A percentile compares a stretch with the other conserved stretches of the same genome.
Conservation (phyloP, 2,329 filamentous ascomycete genomes). For the Diaporthe eres region DNA sequence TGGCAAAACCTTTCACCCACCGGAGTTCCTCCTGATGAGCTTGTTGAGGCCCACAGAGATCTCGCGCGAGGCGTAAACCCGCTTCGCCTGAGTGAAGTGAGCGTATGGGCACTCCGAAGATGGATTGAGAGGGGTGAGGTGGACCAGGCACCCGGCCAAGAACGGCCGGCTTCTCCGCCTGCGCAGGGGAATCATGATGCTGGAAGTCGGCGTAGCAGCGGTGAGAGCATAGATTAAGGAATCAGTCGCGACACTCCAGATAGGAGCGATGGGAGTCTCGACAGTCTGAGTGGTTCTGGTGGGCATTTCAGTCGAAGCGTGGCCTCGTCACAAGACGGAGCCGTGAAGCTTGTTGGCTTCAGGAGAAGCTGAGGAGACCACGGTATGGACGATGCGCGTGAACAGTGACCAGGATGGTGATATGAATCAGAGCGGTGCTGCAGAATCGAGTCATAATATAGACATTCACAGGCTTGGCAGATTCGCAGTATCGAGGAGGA, state of each 20-base stretch:
- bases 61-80: neutral
- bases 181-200: neutral
- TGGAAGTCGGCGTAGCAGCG: neutral
- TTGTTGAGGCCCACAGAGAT: neutral
- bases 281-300: neutral
- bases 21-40: neutral
- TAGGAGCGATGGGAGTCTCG: neutral
- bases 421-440: constrained; percentile 1
- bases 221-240: neutral
- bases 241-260: neutral
- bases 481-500: neutral
- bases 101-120: neutral
- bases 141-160: neutral
- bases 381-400: neutral
- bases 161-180: neutral
- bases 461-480: neutral
- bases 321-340: neutral
- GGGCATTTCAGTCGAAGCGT: neutral
- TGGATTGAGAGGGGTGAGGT: neutral
- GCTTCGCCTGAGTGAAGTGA: neutral
- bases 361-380: neutral
- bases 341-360: too few relatives aligned
- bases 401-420: neutral
- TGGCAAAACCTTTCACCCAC: neutral
- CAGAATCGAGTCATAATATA: neutral